Base-by-base conservation (phyloP, 192 early-diverging fungal species). In the Kappamyces sp. region DNA sequence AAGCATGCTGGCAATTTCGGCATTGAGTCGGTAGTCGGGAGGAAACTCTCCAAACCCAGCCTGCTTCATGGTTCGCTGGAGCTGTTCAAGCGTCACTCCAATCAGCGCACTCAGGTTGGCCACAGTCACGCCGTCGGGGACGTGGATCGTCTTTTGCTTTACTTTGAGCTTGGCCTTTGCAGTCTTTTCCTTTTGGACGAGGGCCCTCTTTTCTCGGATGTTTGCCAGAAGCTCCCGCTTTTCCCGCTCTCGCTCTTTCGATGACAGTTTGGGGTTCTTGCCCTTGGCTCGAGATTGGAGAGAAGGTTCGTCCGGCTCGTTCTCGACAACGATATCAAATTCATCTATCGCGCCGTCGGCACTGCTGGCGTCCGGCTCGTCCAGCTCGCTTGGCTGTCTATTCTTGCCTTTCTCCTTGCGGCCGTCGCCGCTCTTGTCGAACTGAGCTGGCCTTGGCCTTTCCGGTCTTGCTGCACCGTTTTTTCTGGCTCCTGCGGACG, bases 1-100 rank as follows among this genome's bases (percentile, higher is more conserved):
- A 63, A 97, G 81, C 59, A 91, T 67, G 36, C 84, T 86, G 4
- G 92, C 89, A 70, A 87, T 84, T 54, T 95, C 92, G n/a, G 88
- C 65, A 46, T 80, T 84, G 39, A 97, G 46, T 54, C 58, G 45
- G 57, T 78, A 88, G 70, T 91, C 86, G 54, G 84, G 80, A 2
- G 79, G 76, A 45, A 85, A 76, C 51, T 86, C 85, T 47, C 86
- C 86, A 74, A 98, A 85, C n/a, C 88, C 93, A 36, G 92, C 65
- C 11, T 73, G 66, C 42, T 74, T 69, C 86, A 94, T 88, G 45
- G 84, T 88, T 34, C 74, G 66, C 54, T 84, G 67, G 45, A 94
- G 70, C 22, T 46, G 63, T 80, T 83, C 77, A 57, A 86, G 82
- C 5, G 77, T 71, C 5, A 91, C 82, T 33, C 85, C 88, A 22